Percentiles rank a stretch among this genome's conserved stretches.
Evolutionary conservation across 768 basidiomycete species (phyloP).

Genomic region (Leucogyrophana mollusca): DNA sequence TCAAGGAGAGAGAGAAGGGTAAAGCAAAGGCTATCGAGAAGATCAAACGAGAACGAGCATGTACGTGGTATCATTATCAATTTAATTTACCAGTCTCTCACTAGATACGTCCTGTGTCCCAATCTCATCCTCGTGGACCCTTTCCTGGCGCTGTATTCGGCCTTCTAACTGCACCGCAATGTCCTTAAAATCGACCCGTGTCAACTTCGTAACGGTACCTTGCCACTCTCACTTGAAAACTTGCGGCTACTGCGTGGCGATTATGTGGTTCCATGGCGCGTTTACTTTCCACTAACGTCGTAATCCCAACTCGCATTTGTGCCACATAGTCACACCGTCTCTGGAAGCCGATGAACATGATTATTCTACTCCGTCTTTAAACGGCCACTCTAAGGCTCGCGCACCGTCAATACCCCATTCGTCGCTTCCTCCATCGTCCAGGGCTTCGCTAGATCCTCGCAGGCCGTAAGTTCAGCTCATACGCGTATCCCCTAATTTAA

Average conservation of each 20-base stretch:
- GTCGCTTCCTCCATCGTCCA: conserved; percentile 46
- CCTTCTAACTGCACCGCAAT: not conserved
- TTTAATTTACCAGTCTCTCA: not conserved
- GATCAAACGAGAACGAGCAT: conserved; percentile 71
- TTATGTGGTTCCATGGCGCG: conserved; percentile 7
- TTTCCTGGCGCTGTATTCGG: not conserved
- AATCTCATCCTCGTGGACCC: not conserved
- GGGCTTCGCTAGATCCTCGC: conserved; percentile 63
- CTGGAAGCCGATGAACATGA: conserved; percentile 51
- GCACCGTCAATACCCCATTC: conserved; percentile 43
- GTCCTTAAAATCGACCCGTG: too few species aligned
- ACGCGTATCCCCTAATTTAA: not conserved
- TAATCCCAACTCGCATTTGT: not conserved
- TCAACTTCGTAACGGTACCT: too few species aligned
- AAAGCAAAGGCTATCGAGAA: conserved; percentile 71
- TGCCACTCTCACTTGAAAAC: not conserved
- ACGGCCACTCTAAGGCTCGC: conserved; percentile 45
- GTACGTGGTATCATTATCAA: conserved; percentile 50
- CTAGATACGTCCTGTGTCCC: not conserved
- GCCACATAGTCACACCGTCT: conserved; percentile 42
- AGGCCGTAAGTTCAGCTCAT: conserved; percentile 45
- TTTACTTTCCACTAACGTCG: conserved; percentile 8
- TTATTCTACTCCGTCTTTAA: conserved; percentile 24
- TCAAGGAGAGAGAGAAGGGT: conserved; percentile 75
- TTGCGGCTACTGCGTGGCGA: conserved; percentile 14